Evolutionary conservation across 116 monocot genomes (phyloP).

Genomic region (Iris pallida): DNA sequence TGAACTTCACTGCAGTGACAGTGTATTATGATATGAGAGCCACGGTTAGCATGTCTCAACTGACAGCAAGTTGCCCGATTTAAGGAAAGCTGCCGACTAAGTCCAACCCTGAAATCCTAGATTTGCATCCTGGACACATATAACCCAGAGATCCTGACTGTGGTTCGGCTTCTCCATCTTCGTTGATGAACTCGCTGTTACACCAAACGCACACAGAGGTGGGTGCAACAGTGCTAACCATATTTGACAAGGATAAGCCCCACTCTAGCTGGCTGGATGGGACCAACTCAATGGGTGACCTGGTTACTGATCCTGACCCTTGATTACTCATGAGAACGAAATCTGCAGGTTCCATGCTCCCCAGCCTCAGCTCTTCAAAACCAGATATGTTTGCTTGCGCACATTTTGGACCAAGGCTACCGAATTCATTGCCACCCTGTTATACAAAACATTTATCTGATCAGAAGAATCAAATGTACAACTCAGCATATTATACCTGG

Average conservation of each 20-base stretch:
- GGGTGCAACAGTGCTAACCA: slow-evolving; percentile 9
- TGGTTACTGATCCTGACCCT: slow-evolving; percentile 8
- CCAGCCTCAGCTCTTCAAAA: slow-evolving; percentile 21
- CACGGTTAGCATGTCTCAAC: no score
- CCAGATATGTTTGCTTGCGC: slow-evolving; percentile 12
- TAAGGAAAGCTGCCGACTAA: no score
- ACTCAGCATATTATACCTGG: no score
- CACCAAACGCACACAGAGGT: slow-evolving; percentile 76
- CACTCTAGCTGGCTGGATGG: slow-evolving; percentile 34
- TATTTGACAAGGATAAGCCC: slow-evolving; percentile 28
- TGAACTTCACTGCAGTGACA: no score
- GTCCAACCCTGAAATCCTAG: slow-evolving; percentile 34
- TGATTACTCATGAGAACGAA: slow-evolving; percentile 25
- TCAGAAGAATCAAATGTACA: no score
- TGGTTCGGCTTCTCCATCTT: slow-evolving; percentile 17
- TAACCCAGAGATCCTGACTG: slow-evolving; percentile 50
- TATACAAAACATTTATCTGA: background rate
- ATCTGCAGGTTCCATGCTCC: slow-evolving; percentile 21
- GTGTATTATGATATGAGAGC: no score
- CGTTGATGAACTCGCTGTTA: slow-evolving; percentile 45
- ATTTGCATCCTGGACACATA: slow-evolving; percentile 68
- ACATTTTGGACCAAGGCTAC: slow-evolving; percentile 11
- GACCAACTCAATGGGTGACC: slow-evolving; percentile 16
- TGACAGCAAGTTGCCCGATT: no score
- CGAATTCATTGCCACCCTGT: slow-evolving; percentile 17